phyloP scores from a whole-genome alignment of 1,284 basidiomycete genomes.

The Rhizopogon parksii region DNA sequence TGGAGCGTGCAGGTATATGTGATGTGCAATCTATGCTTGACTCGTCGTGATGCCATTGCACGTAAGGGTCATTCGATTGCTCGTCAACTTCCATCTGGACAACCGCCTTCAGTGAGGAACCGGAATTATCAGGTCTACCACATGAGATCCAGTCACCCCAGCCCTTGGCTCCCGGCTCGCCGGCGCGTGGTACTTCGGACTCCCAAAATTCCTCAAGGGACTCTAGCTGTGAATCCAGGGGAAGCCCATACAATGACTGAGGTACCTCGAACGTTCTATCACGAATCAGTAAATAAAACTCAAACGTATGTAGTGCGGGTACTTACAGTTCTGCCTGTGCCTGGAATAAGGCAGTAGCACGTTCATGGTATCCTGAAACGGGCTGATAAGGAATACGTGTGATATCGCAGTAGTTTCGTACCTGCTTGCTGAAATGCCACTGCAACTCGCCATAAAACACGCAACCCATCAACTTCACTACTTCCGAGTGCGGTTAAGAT shows the following conservation, averaged over 20 bases:
- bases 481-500: constrained; percentile 37
- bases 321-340: constrained; percentile 71
- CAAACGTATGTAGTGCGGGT: not conserved
- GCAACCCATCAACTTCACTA: constrained; percentile 50
- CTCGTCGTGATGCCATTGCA: constrained; percentile 66
- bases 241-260: constrained; percentile 30
- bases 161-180: constrained; percentile 53
- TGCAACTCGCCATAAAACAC: constrained; percentile 66
- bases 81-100: constrained; percentile 16
- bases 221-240: constrained; percentile 44
- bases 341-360: constrained; percentile 67
- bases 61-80: constrained; percentile 51
- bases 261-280: constrained; percentile 52
- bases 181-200: constrained; percentile 56
- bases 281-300: constrained; percentile 6
- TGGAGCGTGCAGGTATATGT: constrained; percentile 51
- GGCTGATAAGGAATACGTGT: constrained; percentile 9
- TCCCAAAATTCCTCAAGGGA: constrained; percentile 74
- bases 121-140: constrained; percentile 28
- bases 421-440: constrained; percentile 72
- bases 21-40: constrained; percentile 36
- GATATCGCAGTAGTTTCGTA: constrained; percentile 30
- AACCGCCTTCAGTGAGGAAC: constrained; percentile 9
- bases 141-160: constrained; percentile 55
- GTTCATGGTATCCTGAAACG: constrained; percentile 49